Evolutionary conservation across 169 alveolate species (phyloP), one percentile per base, ranked within the genome.

Genomic region (Plasmodium ovale): DNA sequence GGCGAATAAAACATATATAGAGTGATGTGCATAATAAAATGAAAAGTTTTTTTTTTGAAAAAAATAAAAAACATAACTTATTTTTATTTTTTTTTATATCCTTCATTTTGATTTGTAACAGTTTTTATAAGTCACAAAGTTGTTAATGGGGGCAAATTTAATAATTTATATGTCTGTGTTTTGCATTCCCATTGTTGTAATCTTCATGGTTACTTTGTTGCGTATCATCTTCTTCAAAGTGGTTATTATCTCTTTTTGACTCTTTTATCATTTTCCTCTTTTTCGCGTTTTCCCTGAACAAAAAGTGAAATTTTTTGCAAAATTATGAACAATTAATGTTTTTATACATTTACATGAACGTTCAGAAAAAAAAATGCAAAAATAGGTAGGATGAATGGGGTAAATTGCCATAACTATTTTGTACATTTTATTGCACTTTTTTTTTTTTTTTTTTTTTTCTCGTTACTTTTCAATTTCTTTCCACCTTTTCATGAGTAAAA

Each of bases 401-500:
- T n/a, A n/a, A n/a, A n/a, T n/a, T n/a, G n/a, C n/a, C n/a, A n/a
- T n/a, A n/a, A n/a, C n/a, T n/a, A n/a, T n/a, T n/a, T n/a, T n/a
- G n/a, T n/a, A n/a, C n/a, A n/a, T n/a, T n/a, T n/a, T n/a, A n/a
- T n/a, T n/a, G n/a, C n/a, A n/a, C n/a, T n/a, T n/a, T n/a, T n/a
- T n/a, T n/a, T n/a, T n/a, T n/a, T n/a, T n/a, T 29, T 47, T 31
- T 72, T 54, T 29, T 74, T 59, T 21, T 77, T 73, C 62, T 62
- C 31, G 60, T 54, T 77, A 77, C 92, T 49, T 59, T 70, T 95
- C 96, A 35, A 93, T 88, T 68, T 59, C 79, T 71, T 88, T 68
- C 97, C 97, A 93, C n/a, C 96, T 85, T 65, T 88, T 89, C 93
- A 92, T 92, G 35, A 95, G 94, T 58, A 94, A 94, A 12, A 89